Base-by-base conservation (phyloP, 2,329 filamentous ascomycete genomes). In the Cryphonectria nitschkei region DNA sequence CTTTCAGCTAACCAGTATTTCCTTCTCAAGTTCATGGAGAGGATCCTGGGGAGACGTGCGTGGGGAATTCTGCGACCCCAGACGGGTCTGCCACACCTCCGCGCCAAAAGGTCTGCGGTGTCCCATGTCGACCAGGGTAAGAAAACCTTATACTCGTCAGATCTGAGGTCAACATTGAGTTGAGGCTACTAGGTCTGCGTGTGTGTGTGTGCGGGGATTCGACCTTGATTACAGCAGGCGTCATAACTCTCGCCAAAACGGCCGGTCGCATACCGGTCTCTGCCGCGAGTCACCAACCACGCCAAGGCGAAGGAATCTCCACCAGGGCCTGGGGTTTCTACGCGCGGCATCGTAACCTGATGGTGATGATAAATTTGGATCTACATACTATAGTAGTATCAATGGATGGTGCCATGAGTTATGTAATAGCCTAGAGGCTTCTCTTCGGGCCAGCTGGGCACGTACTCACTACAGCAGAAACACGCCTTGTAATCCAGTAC, bases 191-290 rank as follows among this genome's bases (percentile, higher is more conserved):
- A 56, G 7, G 8, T 26, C 52, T 56, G 52, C 56, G 37, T 37
- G 56, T 32, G 32, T 7, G 32, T 9, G 32, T 7, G 32, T 9
- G 19, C 8, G 11, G 58, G 19, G 32, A 14, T 9, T 34, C 34
- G 7, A 46, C 39, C 37, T 43, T 16, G 61, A 22, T 9, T 6
- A 32, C 11, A 46, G 19, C 41, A n/a, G 61, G 61, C 61, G 61
- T 64, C 61, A 64, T 16, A 64, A 43, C n/a, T 29, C 34, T 64
- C 61, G 61, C 61, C 39, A 41, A 64, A 64, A 46, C 37, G 32
- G 61, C 26, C 61, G 61, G 61, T 39, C 32, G 37, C 39, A 64
- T 14, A 39, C 37, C 61, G 61, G 61, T 26, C 39, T 46, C 46
- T 16, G 58, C 58, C 58, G 22, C 34, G 58, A 61, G 58, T 61